Percentiles rank a stretch among this genome's conserved stretches.
Conservation (phyloP, 2,329 filamentous ascomycete genomes). For the Aspergillus aculeatus region DNA sequence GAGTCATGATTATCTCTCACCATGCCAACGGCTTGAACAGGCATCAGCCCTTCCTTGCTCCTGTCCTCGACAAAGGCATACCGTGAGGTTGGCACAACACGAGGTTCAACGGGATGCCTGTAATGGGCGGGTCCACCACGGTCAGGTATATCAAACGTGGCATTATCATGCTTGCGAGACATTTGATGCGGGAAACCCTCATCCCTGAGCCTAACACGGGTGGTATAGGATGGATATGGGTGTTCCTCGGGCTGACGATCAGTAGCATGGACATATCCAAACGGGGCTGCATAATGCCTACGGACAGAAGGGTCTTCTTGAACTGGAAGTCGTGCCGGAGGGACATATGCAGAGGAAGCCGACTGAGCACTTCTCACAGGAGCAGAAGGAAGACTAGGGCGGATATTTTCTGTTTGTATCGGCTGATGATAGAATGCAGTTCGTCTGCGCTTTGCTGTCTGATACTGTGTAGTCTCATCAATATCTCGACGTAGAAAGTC, state of each 20-base stretch:
- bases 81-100: constrained; percentile 16
- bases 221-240: constrained; percentile 15
- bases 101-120: constrained; percentile 13
- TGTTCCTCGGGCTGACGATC: constrained; percentile 19
- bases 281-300: constrained; percentile 25
- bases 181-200: constrained; percentile 20
- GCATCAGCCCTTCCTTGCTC: constrained; percentile 19
- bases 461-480: constrained; percentile 27
- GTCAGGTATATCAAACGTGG: constrained; percentile 16
- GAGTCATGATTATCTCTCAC: constrained; percentile 19
- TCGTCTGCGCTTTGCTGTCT: constrained; percentile 35
- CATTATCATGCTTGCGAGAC: constrained; percentile 17
- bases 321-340: constrained; percentile 13
- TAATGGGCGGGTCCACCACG: constrained; percentile 9
- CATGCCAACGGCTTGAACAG: constrained; percentile 14
- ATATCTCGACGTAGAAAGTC: constrained; percentile 21
- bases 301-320: constrained; percentile 22
- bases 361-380: constrained; percentile 16
- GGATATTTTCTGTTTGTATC: constrained; percentile 14
- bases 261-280: constrained; percentile 19
- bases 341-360: constrained; percentile 18
- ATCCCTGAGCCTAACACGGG: constrained; percentile 17
- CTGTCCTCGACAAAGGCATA: constrained; percentile 20
- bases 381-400: constrained; percentile 12
- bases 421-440: constrained; percentile 28